Base-by-base conservation (phyloP, 352 stramenopile genomes). In the Globisporangium echinulatum region DNA sequence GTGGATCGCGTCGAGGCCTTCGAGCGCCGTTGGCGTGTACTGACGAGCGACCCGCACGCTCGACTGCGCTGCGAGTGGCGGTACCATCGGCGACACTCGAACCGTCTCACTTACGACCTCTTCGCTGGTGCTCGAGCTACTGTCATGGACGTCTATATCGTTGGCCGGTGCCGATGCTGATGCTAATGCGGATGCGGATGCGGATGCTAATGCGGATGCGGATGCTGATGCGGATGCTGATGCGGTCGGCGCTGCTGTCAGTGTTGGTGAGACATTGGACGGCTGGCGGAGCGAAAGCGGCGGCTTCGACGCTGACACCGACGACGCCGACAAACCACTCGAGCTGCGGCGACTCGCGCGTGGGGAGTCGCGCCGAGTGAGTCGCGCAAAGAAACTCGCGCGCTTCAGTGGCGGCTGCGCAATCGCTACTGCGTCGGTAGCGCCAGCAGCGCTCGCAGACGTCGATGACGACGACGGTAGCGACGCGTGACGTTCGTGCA, bases 1-100 rank as follows among this genome's bases (percentile, higher is more conserved):
- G 1, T 52, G 61, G 47, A 78, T 72, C 8, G 68, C 62, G 36
- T 69, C 55, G 54, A 70, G 67, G 38, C 67, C 70, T 42, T 62
- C 62, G 4, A 74, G 54, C 11, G 67, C 52, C 11, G 58, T 63
- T 7, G 51, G 54, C 7, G 38, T 52, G 47, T 62, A 63, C 10
- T 56, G 47, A 39, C 53, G 47, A 5, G 58, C 14, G 14, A 54
- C 19, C 49, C 15, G 42, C 40, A 44, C 52, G 36, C 52, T 50
- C 15, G 39, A 36, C n/a, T 50, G 46, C 8, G 46, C 46, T 54
- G 33, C 49, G 5, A 49, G 7, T 39, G 43, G 40, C 9, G 48
- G 48, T 3, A 48, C 25, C 25, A 33, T 33, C 25, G 25, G 3
- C 25, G 15, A 38, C 10, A 59, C 9, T n/a, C 13, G 43, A 15